phyloP scores from a whole-genome alignment of 495 filamentous ascomycete species.

The Mytilinidion resinicola region DNA sequence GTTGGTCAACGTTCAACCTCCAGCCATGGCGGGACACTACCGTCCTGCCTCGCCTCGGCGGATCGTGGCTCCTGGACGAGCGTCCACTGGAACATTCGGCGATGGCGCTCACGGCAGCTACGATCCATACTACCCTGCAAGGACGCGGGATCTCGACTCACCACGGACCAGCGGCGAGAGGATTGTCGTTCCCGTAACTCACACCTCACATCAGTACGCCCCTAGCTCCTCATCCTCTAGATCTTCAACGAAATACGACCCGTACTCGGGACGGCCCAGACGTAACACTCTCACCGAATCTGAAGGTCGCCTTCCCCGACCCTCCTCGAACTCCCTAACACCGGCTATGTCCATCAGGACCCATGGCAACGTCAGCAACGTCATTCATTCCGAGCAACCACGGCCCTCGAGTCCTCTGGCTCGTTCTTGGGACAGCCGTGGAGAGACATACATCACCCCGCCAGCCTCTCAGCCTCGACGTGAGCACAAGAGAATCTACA shows the following conservation, averaged over 20 bases:
- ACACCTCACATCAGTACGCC: slow-evolving; percentile 8
- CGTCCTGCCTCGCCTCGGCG: slow-evolving; percentile 25
- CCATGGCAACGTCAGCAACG: slow-evolving; percentile 8
- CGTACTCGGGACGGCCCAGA: slow-evolving; percentile 22
- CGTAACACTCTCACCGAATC: slow-evolving; percentile 22
- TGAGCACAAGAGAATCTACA: slow-evolving; percentile 36
- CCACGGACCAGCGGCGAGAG: slow-evolving; percentile 24
- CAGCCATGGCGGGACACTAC: slow-evolving; percentile 22
- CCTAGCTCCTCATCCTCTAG: slow-evolving; percentile 13
- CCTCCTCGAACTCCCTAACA: not conserved
- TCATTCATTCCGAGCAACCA: slow-evolving; percentile 4
- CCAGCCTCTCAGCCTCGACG: slow-evolving; percentile 17
- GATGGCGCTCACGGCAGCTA: slow-evolving; percentile 3
- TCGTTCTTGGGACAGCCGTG: slow-evolving; percentile 18
- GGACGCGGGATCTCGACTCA: slow-evolving; percentile 4
- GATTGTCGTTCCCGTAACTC: slow-evolving; percentile 10
- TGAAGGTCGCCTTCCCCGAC: slow-evolving; percentile 7
- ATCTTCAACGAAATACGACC: slow-evolving; percentile 15
- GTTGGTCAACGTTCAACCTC: not conserved
- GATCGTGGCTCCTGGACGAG: slow-evolving; percentile 13
- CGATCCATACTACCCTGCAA: slow-evolving; percentile 13
- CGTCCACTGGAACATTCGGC: slow-evolving; percentile 24
- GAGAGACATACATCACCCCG: slow-evolving; percentile 27
- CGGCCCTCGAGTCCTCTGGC: slow-evolving; percentile 19
- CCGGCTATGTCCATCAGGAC: slow-evolving; percentile 19